Percentiles rank a stretch among this genome's conserved stretches.
Evolutionary conservation across 1,139 yeast species (phyloP).

Genomic region (Pichia terricola): DNA sequence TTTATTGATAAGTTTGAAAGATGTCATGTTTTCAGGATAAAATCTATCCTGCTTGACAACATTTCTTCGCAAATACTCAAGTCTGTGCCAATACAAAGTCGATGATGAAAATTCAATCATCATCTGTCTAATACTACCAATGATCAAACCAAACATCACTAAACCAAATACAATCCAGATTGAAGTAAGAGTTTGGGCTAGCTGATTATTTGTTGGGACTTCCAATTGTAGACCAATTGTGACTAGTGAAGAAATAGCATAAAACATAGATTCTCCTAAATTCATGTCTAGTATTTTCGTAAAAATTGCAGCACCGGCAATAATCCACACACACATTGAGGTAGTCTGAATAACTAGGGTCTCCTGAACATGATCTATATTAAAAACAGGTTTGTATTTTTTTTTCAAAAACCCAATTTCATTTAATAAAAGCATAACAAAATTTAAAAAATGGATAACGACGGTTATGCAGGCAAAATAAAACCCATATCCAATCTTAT

Average conservation of each 20-base stretch:
- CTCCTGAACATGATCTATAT: slow-evolving; percentile 57
- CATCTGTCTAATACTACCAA: slow-evolving; percentile 60
- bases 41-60: slow-evolving; percentile 2
- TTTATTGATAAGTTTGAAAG: slow-evolving; percentile 41
- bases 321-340: slow-evolving; percentile 56
- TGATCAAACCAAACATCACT: slow-evolving; percentile 59
- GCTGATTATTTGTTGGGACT: slow-evolving; percentile 33
- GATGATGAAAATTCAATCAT: slow-evolving; percentile 52
- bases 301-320: slow-evolving; percentile 58
- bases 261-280: slow-evolving; percentile 61
- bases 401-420: slow-evolving; percentile 47
- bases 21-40: slow-evolving; percentile 15
- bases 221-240: slow-evolving; percentile 80
- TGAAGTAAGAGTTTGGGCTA: slow-evolving; percentile 47
- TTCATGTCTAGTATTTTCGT: slow-evolving; percentile 32
- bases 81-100: slow-evolving; percentile 51
- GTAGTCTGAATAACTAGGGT: slow-evolving; percentile 64
- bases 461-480: slow-evolving; percentile 70
- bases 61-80: slow-evolving; percentile 29
- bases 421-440: slow-evolving; percentile 43
- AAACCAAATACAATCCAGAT: slow-evolving; percentile 63
- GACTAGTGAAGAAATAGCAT: slow-evolving; percentile 58
- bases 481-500: slow-evolving; percentile 49
- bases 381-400: slow-evolving; percentile 62
- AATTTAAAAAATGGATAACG: slow-evolving; percentile 48